Evolutionary conservation across 768 basidiomycete species (phyloP).

Genomic region (Kwoniella sp.): DNA sequence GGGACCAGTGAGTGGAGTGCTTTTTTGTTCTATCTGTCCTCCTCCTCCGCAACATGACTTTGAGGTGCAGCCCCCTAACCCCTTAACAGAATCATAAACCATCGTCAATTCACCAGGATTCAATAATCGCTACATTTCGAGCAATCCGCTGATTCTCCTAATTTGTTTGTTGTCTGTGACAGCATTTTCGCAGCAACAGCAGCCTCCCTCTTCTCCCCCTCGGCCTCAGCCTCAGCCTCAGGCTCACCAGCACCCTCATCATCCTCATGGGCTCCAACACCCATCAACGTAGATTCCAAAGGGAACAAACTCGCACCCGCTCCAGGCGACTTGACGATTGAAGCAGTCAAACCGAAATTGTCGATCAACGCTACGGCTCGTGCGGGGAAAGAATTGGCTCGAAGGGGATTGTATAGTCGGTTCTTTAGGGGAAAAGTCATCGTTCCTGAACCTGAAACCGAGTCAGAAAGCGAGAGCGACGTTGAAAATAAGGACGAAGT

Average conservation of each 20-base stretch:
- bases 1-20: conserved; percentile 79
- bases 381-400: conserved; percentile 79
- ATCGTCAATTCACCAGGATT: not conserved
- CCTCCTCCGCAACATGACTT: too few relatives aligned
- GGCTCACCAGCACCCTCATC: conserved; percentile 63
- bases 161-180: not conserved
- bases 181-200: conserved; percentile 83
- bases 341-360: conserved; percentile 51
- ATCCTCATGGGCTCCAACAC: conserved; percentile 62
- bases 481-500: conserved; percentile 54
- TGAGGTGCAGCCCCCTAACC: too few relatives aligned
- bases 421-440: conserved; percentile 69
- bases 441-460: conserved; percentile 20
- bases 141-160: not conserved
- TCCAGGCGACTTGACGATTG: conserved; percentile 3
- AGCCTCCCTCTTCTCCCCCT: conserved; percentile 70
- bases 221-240: conserved; percentile 50
- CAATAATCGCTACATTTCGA: too few relatives aligned
- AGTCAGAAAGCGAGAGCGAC: conserved; percentile 52
- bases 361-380: conserved; percentile 48
- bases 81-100: too few relatives aligned
- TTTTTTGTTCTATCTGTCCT: not conserved
- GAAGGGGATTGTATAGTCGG: conserved; percentile 70
- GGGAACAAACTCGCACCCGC: conserved; percentile 9
- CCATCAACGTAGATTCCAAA: conserved; percentile 8